Percentiles rank a stretch among this genome's conserved stretches.
Evolutionary conservation across 768 basidiomycete species (phyloP).

Genomic region (Trametes meyenii): DNA sequence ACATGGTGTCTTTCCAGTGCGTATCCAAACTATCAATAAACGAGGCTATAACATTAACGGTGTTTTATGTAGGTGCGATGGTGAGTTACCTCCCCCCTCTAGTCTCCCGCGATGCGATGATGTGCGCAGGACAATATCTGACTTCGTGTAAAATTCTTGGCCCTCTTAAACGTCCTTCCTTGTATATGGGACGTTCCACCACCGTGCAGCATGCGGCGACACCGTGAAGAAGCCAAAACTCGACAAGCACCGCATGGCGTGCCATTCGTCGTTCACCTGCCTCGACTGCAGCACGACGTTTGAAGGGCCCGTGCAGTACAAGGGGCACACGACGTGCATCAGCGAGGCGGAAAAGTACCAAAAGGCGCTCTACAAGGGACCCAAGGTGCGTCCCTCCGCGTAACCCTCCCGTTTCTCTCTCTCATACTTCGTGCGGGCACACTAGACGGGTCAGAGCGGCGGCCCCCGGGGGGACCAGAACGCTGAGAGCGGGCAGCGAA

Average conservation of each 20-base stretch:
- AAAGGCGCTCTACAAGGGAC: constrained; percentile 81
- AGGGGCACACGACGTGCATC: constrained; percentile 81
- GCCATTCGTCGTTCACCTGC: constrained; percentile 73
- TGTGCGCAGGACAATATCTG: constrained; percentile 10
- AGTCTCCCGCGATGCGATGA: constrained; percentile 14
- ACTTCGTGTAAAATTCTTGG: neutral
- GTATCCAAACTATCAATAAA: constrained; percentile 30
- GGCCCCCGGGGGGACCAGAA: neutral
- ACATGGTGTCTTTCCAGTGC: constrained; percentile 78
- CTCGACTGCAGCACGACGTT: constrained; percentile 91
- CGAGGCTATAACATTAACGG: neutral
- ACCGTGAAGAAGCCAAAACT: constrained; percentile 94
- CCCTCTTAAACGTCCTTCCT: neutral
- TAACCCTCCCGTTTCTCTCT: constrained; percentile 13
- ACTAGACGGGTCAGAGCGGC: neutral
- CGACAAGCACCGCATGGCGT: constrained; percentile 70
- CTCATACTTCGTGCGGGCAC: constrained; percentile 7
- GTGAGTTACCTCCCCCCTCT: constrained; percentile 42
- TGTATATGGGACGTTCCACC: neutral
- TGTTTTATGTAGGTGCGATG: constrained; percentile 61
- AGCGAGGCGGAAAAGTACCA: constrained; percentile 94
- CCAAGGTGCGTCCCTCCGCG: constrained; percentile 50
- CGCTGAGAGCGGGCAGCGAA: constrained; percentile 15
- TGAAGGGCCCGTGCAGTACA: constrained; percentile 73
- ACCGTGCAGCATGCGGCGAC: constrained; percentile 68